phyloP scores from a whole-genome alignment of 306 rosid genomes.

The Medicago arabica region DNA sequence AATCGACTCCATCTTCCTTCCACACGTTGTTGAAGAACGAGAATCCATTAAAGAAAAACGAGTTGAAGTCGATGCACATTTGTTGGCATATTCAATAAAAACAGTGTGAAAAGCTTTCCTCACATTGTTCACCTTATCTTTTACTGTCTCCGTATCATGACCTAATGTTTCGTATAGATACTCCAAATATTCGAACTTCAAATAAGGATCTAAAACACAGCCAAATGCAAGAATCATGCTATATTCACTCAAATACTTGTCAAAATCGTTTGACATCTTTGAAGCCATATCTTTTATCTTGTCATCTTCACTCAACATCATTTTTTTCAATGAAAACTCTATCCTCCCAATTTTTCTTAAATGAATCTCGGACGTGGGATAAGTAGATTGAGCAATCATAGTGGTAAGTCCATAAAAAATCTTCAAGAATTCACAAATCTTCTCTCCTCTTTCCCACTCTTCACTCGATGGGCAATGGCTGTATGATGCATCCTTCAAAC shows the following conservation, averaged over 20 bases:
- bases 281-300: conserved; percentile 36
- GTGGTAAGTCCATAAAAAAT: not conserved
- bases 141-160: not conserved
- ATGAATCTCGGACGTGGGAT: not conserved
- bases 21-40: not conserved
- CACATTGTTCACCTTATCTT: conserved; percentile 19
- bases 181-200: conserved; percentile 1
- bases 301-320: conserved; percentile 8
- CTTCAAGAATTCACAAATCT: not conserved
- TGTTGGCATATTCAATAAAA: conserved; percentile 28
- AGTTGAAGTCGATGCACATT: not conserved
- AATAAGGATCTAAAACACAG: conserved; percentile 7
- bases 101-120: conserved; percentile 30
- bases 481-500: not conserved
- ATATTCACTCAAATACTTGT: conserved; percentile 29
- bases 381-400: not conserved
- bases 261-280: conserved; percentile 24
- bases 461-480: conserved; percentile 5
- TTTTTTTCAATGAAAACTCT: not conserved
- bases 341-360: not conserved
- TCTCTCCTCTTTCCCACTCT: conserved; percentile 36
- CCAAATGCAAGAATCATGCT: conserved; percentile 36
- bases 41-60: not conserved
- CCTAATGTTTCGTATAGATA: not conserved
- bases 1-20: not conserved